Evolutionary conservation across 768 basidiomycete species (phyloP).

Genomic region (Mycena belliarum): DNA sequence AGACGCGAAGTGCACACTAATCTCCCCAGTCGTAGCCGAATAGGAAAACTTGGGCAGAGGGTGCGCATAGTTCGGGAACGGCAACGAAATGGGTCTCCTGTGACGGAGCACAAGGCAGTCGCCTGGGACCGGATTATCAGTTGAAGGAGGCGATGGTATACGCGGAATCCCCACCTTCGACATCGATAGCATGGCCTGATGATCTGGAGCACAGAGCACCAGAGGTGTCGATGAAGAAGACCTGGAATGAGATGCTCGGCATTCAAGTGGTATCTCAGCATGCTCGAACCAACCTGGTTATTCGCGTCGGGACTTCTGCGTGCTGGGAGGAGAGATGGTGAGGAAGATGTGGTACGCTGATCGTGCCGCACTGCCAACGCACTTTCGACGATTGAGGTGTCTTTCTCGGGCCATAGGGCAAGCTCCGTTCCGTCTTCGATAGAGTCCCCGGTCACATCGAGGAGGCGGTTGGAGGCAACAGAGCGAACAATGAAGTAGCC

Average conservation of each 20-base stretch:
- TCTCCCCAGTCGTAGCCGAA: constrained; percentile 52
- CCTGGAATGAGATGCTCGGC: constrained; percentile 42
- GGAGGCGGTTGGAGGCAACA: constrained; percentile 49
- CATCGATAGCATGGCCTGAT: constrained; percentile 80
- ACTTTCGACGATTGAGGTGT: constrained; percentile 80
- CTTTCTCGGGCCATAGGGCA: constrained; percentile 71
- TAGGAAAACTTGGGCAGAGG: constrained; percentile 73
- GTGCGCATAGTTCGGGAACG: constrained; percentile 84
- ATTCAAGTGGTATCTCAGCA: not conserved
- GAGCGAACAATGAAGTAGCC: constrained; percentile 63
- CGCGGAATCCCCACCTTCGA: constrained; percentile 56
- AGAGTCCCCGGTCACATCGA: constrained; percentile 57
- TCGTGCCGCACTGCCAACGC: constrained; percentile 28
- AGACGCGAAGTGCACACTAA: constrained; percentile 57
- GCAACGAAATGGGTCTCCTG: constrained; percentile 70
- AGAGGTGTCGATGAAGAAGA: constrained; percentile 80
- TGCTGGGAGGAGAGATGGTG: constrained; percentile 38
- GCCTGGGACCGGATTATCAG: constrained; percentile 40
- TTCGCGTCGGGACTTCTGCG: constrained; percentile 68
- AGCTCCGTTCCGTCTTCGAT: constrained; percentile 64
- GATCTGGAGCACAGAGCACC: constrained; percentile 78
- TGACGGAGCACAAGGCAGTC: constrained; percentile 73
- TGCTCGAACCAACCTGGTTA: constrained; percentile 58
- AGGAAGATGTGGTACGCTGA: too few relatives aligned
- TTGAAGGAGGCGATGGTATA: not conserved